These are phyloP conservation scores for Aspergillus sp. DNA, from an alignment of 2,329 filamentous ascomycete genomes.

Conservation along the genomic window DNA sequence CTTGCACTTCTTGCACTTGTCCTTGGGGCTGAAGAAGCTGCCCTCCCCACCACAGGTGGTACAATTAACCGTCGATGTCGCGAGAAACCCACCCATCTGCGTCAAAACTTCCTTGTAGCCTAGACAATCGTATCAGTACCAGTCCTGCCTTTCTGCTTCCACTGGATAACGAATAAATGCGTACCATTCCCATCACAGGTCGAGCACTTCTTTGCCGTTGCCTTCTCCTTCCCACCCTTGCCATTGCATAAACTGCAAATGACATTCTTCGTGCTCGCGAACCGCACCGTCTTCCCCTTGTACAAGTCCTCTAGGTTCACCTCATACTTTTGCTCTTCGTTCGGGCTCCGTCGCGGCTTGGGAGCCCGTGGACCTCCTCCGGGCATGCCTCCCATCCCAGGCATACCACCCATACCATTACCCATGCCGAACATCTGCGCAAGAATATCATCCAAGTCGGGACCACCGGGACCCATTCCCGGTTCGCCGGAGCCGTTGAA, in stretches of 20 bases:
- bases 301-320: slow-evolving; percentile 91
- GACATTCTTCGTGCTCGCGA: slow-evolving; percentile 89
- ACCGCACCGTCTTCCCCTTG: slow-evolving; percentile 97
- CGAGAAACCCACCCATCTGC: slow-evolving; percentile 77
- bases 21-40: slow-evolving; percentile 85
- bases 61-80: slow-evolving; percentile 70
- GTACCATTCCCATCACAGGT: slow-evolving; percentile 70
- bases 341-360: slow-evolving; percentile 56
- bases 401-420: slow-evolving; percentile 47
- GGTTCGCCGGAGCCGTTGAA: slow-evolving; percentile 70
- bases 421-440: slow-evolving; percentile 70
- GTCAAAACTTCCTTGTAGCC: slow-evolving; percentile 67
- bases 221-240: slow-evolving; percentile 81
- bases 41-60: slow-evolving; percentile 79
- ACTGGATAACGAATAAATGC: slow-evolving; percentile 4
- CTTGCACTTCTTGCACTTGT: slow-evolving; percentile 98
- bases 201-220: slow-evolving; percentile 73
- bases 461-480: slow-evolving; percentile 48
- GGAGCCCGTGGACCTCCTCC: slow-evolving; percentile 33
- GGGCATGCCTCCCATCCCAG: slow-evolving; percentile 49
- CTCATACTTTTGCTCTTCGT: slow-evolving; percentile 86
- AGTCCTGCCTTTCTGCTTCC: neutral
- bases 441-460: slow-evolving; percentile 84
- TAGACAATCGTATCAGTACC: slow-evolving; percentile 13
- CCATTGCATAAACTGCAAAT: slow-evolving; percentile 83